Evolutionary conservation across 805 yeast species (phyloP), one percentile per base, ranked within the genome.

Genomic region (Komagataella mondaviorum): DNA sequence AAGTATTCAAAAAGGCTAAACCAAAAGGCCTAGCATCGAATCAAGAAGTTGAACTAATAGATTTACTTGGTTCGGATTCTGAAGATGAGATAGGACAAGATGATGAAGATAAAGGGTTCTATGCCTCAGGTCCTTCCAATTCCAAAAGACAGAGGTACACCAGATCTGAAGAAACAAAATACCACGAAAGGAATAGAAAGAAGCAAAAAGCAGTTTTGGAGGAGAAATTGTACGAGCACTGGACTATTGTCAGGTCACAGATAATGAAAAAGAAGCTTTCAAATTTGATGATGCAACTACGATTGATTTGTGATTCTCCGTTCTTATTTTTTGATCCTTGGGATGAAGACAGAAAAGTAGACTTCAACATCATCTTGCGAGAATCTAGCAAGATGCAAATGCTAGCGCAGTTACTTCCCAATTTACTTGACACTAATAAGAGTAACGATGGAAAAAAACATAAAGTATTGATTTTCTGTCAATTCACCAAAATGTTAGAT

Each of bases 241-340:
- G 58, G 61, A 55, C 62, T 16, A 61, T 66, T 49, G 63, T 72
- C 6, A 62, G 63, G 23, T 68, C 62, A 45, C 76, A 76, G 53
- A 62, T 82, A 5, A 68, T 69, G 17, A 66, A 69, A 44, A 83
- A 82, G 56, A 72, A 71, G 49, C 67, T 87, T 51, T 82, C 77
- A 55, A 88, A 87, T 58, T 59, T 80, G 58, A 72, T 85, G 68
- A 88, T 90, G 88, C 97, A 90, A 64, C 71, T 90, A 50, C 72
- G 99, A 47, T 79, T 83, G 53, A 77, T 88, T 6, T 89, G 96
- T 57, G 83, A 88, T 60, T 84, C 96, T 0, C 96, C 97, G 0
- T 85, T 84, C 60, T 63, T 86, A 46, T 88, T 85, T 61, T 88
- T 83, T 66, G 84, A 81, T 55, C 98, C 98, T 0, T 87, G 82